Percentiles rank a stretch among this genome's conserved stretches.
phyloP scores from a whole-genome alignment of 352 stramenopile genomes.

The Aphanomyces stellatus region DNA sequence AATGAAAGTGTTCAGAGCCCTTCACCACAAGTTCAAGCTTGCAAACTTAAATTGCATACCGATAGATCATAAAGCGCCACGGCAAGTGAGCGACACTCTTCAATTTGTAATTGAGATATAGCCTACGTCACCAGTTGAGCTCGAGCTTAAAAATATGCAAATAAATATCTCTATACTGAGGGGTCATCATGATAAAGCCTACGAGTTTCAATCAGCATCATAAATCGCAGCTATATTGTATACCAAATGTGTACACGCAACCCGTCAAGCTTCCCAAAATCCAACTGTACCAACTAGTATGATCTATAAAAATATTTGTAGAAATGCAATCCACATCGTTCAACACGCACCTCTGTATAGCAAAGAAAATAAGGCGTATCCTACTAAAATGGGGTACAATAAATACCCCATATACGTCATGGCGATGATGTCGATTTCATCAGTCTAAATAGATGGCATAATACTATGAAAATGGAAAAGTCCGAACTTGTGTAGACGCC shows the following conservation, averaged over 20 bases:
- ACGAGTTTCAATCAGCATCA: not conserved
- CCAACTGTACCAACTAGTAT: slow-evolving; percentile 78
- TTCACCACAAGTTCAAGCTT: slow-evolving; percentile 28
- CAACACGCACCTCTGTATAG: slow-evolving; percentile 38
- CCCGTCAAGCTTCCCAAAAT: slow-evolving; percentile 79
- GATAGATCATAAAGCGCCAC: slow-evolving; percentile 94
- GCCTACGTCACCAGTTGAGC: slow-evolving; percentile 22
- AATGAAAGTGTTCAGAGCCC: slow-evolving; percentile 90
- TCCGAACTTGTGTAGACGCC: slow-evolving; percentile 4
- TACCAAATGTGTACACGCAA: slow-evolving; percentile 79
- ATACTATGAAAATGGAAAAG: slow-evolving; percentile 1
- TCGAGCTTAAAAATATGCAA: not conserved
- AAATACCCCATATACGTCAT: slow-evolving; percentile 73
- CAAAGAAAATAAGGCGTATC: slow-evolving; percentile 72
- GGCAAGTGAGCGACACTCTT: slow-evolving; percentile 87
- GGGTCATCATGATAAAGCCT: slow-evolving; percentile 86
- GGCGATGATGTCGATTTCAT: slow-evolving; percentile 72
- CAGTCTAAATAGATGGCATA: slow-evolving; percentile 38
- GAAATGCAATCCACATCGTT: not conserved
- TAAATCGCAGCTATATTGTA: not conserved
- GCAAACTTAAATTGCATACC: slow-evolving; percentile 18
- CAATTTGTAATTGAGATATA: slow-evolving; percentile 92
- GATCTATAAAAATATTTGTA: slow-evolving; percentile 24
- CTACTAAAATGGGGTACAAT: slow-evolving; percentile 61
- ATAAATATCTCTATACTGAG: slow-evolving; percentile 30